These are phyloP conservation scores for Clathrospora elynae DNA, from an alignment of 2,329 filamentous ascomycete genomes.

Conservation along the genomic window DNA sequence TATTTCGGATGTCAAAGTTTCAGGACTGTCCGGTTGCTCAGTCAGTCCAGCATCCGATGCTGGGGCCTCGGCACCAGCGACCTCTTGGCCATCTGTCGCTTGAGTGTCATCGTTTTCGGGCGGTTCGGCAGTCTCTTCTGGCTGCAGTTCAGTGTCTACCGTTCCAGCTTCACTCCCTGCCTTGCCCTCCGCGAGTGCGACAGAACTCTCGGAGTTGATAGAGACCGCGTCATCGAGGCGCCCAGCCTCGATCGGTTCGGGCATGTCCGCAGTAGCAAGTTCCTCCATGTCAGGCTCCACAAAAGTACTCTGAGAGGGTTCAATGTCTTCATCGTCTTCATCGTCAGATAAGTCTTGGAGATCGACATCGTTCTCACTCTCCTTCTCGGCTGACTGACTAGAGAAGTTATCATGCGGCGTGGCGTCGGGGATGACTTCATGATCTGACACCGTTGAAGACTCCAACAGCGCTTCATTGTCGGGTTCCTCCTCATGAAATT, in stretches of 20 bases:
- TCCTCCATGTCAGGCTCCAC: constrained; percentile 8
- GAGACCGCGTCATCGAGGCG: neutral
- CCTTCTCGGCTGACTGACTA: too few relatives aligned
- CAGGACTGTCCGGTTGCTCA: constrained; percentile 3
- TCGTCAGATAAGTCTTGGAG: too few relatives aligned
- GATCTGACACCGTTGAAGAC: too few relatives aligned
- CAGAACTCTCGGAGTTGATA: constrained; percentile 1
- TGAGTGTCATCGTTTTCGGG: constrained; percentile 2
- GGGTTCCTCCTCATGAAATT: too few relatives aligned
- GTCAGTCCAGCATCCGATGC: neutral
- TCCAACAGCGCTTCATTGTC: too few relatives aligned
- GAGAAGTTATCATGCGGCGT: too few relatives aligned
- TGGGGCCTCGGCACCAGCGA: neutral
- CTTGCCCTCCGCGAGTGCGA: constrained; percentile 1
- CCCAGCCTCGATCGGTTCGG: constrained; percentile 9
- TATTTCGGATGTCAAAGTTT: constrained; percentile 1
- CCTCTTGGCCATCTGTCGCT: neutral
- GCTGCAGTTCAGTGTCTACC: neutral
- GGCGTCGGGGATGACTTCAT: too few relatives aligned
- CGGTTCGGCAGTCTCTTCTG: constrained; percentile 1
- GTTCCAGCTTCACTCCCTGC: constrained; percentile 5
- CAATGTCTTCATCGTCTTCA: constrained; percentile 1
- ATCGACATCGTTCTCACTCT: too few relatives aligned
- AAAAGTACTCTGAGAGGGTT: neutral
- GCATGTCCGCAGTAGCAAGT: constrained; percentile 1